phyloP scores from a whole-genome alignment of 2,329 filamentous ascomycete genomes.

The Alternaria brassicicola region DNA sequence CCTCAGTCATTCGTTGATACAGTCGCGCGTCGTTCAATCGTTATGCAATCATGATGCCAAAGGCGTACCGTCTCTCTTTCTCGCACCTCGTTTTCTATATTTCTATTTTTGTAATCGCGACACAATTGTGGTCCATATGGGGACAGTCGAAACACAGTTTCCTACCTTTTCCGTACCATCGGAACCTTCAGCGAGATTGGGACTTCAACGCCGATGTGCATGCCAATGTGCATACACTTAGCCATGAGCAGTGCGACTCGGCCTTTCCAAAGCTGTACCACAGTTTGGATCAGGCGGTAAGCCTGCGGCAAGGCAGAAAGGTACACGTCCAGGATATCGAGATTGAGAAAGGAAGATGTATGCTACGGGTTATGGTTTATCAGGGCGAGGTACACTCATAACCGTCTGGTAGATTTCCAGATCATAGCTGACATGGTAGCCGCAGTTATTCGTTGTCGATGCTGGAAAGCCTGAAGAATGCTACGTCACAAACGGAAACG shows the following conservation, averaged over 20 bases:
- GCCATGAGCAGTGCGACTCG: constrained; percentile 40
- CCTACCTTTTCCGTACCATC: constrained; percentile 10
- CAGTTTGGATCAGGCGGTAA: constrained; percentile 35
- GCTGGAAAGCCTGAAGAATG: constrained; percentile 40
- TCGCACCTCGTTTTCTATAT: constrained; percentile 39
- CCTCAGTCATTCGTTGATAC: constrained; percentile 6
- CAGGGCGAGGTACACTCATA: constrained; percentile 35
- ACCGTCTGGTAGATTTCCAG: background rate
- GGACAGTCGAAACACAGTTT: constrained; percentile 29
- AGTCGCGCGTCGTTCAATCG: constrained; percentile 21
- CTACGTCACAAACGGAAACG: constrained; percentile 44
- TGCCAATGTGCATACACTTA: constrained; percentile 42
- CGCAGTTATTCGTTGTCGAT: constrained; percentile 41
- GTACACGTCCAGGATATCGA: constrained; percentile 38
- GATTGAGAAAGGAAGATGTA: constrained; percentile 39
- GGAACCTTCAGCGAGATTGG: constrained; percentile 21
- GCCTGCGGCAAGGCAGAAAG: constrained; percentile 33
- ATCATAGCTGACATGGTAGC: constrained; percentile 9
- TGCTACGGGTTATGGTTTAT: constrained; percentile 41
- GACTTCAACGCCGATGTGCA: constrained; percentile 39
- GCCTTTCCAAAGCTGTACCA: constrained; percentile 44
- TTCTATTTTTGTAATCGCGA: constrained; percentile 37
- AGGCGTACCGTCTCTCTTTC: constrained; percentile 36
- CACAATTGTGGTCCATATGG: constrained; percentile 40
- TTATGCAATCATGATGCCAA: constrained; percentile 44